These are phyloP conservation scores for Kwoniella sp. DNA, from an alignment of 768 basidiomycete species.

Conservation along the genomic window DNA sequence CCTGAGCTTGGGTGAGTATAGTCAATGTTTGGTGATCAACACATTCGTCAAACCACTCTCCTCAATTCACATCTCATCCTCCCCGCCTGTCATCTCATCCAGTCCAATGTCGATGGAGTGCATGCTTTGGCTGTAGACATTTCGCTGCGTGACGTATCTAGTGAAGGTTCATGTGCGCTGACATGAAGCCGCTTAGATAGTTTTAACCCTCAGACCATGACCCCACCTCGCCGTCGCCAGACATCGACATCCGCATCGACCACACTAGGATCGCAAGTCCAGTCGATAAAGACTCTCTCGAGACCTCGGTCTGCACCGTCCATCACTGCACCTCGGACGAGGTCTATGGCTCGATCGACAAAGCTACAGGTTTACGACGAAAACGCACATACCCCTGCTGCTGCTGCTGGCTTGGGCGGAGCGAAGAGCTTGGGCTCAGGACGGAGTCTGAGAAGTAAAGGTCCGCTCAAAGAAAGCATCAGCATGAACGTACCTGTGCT, in stretches of 20 bases:
- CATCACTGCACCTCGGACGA: conserved; percentile 7
- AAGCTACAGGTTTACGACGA: conserved; percentile 17
- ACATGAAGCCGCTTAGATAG: neutral
- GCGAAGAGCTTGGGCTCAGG: neutral
- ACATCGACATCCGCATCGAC: conserved; percentile 16
- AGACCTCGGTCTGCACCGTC: neutral
- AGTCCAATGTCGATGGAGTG: too few species aligned
- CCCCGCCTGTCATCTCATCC: too few species aligned
- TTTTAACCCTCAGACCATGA: conserved; percentile 13
- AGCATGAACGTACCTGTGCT: conserved; percentile 3
- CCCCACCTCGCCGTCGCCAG: conserved; percentile 16
- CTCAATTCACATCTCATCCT: too few species aligned
- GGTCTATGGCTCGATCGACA: conserved; percentile 16
- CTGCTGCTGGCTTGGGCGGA: neutral
- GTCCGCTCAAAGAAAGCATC: conserved; percentile 17
- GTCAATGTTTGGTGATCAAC: neutral
- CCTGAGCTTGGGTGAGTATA: conserved; percentile 7
- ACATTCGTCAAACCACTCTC: too few species aligned
- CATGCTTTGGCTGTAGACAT: too few species aligned
- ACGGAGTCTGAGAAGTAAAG: conserved; percentile 20
- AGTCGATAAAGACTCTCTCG: conserved; percentile 4
- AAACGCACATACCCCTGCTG: conserved; percentile 4
- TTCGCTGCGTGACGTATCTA: too few species aligned
- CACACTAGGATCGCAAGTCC: neutral
- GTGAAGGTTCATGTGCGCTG: neutral